Conservation (phyloP, 2,329 filamentous ascomycete genomes). For the Alternaria sp. region DNA sequence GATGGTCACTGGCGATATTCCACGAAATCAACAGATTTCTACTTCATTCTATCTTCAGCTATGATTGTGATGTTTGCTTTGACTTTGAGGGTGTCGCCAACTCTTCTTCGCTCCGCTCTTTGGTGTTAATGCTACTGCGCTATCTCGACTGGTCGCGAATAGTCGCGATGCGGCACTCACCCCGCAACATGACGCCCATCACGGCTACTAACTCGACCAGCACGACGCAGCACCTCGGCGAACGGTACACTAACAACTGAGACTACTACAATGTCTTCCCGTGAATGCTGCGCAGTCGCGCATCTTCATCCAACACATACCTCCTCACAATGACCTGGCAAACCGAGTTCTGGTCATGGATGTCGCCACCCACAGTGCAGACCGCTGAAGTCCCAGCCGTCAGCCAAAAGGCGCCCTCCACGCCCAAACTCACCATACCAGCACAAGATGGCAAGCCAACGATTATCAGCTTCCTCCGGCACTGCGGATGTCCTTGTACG, state of each 20-base stretch:
- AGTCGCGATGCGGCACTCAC: not conserved
- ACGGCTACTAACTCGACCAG: not conserved
- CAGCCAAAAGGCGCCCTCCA: slow-evolving; percentile 63
- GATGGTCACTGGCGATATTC: slow-evolving; percentile 43
- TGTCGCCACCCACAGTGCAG: slow-evolving; percentile 38
- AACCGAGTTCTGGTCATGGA: slow-evolving; percentile 53
- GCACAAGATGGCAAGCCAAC: slow-evolving; percentile 60
- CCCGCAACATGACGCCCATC: not conserved
- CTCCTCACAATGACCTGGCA: slow-evolving; percentile 43
- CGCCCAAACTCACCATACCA: slow-evolving; percentile 60
- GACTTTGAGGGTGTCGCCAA: not conserved
- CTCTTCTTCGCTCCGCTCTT: not conserved
- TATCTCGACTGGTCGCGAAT: not conserved
- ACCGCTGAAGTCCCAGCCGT: slow-evolving; percentile 56
- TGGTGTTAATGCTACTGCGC: not conserved
- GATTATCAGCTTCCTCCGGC: slow-evolving; percentile 71
- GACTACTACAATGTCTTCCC: not conserved
- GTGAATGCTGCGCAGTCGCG: not conserved
- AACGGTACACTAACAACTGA: not conserved
- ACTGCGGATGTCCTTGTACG: slow-evolving; percentile 77
- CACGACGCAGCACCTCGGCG: not conserved
- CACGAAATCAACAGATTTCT: slow-evolving; percentile 41
- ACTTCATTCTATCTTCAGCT: slow-evolving; percentile 17
- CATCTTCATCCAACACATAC: not conserved
- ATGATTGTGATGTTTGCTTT: slow-evolving; percentile 4